Conservation (phyloP, 2,329 filamentous ascomycete genomes). For the Amauroascus niger region DNA sequence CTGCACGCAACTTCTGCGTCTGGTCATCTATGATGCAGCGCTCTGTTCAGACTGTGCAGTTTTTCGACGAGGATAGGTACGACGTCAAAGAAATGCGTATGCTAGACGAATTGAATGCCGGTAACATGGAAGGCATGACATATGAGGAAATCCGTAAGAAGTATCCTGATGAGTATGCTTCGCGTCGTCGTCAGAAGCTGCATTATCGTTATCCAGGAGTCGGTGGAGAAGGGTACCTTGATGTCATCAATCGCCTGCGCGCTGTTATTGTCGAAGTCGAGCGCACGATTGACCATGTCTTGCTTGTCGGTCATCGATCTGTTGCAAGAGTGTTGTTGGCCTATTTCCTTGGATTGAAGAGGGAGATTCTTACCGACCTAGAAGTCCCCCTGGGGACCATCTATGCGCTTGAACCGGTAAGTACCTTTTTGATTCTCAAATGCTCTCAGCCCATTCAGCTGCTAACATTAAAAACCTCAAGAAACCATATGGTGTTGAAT, state of each 20-base stretch:
- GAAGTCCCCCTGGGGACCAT: constrained; percentile 90
- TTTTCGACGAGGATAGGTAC: constrained; percentile 91
- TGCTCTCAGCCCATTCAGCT: neutral
- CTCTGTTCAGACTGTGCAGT: constrained; percentile 75
- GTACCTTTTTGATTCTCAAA: constrained; percentile 14
- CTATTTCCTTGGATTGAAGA: constrained; percentile 87
- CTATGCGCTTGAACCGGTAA: constrained; percentile 76
- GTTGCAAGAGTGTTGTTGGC: constrained; percentile 87
- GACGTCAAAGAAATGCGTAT: constrained; percentile 97
- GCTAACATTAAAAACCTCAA: constrained; percentile 16
- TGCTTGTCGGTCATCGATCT: constrained; percentile 86
- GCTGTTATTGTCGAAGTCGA: constrained; percentile 96
- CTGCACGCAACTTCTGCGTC: constrained; percentile 82
- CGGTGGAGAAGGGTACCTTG: constrained; percentile 90
- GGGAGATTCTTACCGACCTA: constrained; percentile 85
- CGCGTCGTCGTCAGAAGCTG: constrained; percentile 76
- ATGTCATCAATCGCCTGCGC: constrained; percentile 89
- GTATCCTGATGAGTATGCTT: constrained; percentile 69
- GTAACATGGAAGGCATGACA: constrained; percentile 87
- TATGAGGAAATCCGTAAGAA: constrained; percentile 79
- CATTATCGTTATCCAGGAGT: constrained; percentile 94
- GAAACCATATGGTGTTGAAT: constrained; percentile 94
- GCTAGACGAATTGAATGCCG: constrained; percentile 92
- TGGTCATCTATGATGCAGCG: constrained; percentile 97
- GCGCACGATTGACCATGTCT: constrained; percentile 88